These are phyloP conservation scores for Ganoderma resinaceum DNA, from an alignment of 1,284 basidiomycete genomes.

Conservation along the genomic window DNA sequence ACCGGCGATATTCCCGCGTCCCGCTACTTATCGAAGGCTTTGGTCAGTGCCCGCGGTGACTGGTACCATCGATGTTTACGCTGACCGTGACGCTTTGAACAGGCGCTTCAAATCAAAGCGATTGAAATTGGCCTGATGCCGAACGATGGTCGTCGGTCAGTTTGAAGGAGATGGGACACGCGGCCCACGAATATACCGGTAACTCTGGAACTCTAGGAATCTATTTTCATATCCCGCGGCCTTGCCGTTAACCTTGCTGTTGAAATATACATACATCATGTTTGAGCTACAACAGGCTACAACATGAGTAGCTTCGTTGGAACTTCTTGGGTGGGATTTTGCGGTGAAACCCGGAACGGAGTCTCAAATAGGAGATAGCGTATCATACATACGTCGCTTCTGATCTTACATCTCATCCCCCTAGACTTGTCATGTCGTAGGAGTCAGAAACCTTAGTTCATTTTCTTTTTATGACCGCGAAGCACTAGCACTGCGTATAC, in stretches of 20 bases:
- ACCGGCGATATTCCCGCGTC: constrained; percentile 43
- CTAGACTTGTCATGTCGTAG: too few relatives aligned
- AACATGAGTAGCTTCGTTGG: background rate
- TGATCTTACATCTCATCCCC: too few relatives aligned
- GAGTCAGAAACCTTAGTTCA: background rate
- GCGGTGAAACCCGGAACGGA: background rate
- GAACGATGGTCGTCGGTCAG: background rate
- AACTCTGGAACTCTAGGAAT: background rate
- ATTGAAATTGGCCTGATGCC: background rate
- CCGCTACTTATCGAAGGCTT: constrained; percentile 42
- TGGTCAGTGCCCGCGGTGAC: constrained; percentile 34
- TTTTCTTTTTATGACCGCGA: too few relatives aligned
- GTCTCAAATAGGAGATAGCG: background rate
- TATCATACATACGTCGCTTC: background rate
- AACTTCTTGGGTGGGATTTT: background rate
- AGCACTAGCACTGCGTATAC: too few relatives aligned
- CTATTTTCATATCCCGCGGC: too few relatives aligned
- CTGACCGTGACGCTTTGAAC: background rate
- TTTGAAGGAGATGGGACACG: background rate
- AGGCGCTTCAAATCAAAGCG: background rate
- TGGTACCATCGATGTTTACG: background rate
- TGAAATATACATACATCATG: background rate
- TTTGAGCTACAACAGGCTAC: background rate
- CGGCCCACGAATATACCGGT: background rate
- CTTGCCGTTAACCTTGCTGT: too few relatives aligned